Evolutionary conservation across 805 yeast genomes (phyloP), one percentile per base, ranked within the genome.

Genomic region (Suhomyces sp.): DNA sequence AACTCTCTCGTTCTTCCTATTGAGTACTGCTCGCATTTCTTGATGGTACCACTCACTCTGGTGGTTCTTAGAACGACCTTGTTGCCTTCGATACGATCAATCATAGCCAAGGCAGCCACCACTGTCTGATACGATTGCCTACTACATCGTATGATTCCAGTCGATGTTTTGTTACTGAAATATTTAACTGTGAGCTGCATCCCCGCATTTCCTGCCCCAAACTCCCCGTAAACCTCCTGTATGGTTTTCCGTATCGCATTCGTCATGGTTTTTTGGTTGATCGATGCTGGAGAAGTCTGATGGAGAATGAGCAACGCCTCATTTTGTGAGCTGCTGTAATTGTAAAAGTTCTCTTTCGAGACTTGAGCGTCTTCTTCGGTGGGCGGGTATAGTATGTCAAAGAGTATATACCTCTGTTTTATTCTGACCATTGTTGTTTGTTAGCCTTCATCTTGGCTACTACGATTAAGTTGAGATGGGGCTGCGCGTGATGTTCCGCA

Each of bases 11-110:
- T 74, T 51, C 77, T 67, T 27, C 57, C 56, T 10, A 89, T 83
- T 0, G 91, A 86, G 53, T 76, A 81, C 57, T 84, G 80, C 64
- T 92, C 96, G 57, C 96, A 82, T 63, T 89, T 90, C 64, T 85
- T 86, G 31, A 92, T 91, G 0, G 97, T 90, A 0, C 97, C 98
- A 62, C 96, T 86, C 0, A 89, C 83, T 53, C 86, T 87, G 4
- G 80, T 70, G 27, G 88, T 85, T 51, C 85, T 76, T 13, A 91
- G 67, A 9, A 87, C 77, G 4, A 84, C 80, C 6, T 71, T 69
- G 29, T 63, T 63, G 22, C 79, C 83, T 15, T 77, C 84, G 2
- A 90, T 61, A 27, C 71, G 70, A 40, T 74, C 74, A 9, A 86
- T 80, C 47, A 85, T 66, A 1, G 83, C 72, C 55, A 93, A 66